Evolutionary conservation across 1,284 basidiomycete species (phyloP).

Genomic region (Agroathelia rolfsii): DNA sequence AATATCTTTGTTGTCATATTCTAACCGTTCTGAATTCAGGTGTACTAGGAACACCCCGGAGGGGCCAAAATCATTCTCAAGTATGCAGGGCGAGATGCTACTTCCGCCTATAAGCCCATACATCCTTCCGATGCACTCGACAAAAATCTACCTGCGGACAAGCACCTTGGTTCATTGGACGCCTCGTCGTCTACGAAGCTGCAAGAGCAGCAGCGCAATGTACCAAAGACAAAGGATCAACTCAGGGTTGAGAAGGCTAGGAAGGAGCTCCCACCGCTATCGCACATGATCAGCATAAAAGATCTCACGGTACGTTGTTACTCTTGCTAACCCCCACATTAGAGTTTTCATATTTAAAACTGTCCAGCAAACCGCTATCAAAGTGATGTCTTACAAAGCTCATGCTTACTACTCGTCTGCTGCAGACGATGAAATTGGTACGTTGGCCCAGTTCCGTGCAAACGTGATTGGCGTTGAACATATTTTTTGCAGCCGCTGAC

Average conservation of each 20-base stretch:
- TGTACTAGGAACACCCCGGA: slow-evolving; percentile 39
- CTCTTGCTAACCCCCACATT: slow-evolving; percentile 1
- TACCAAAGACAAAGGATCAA: slow-evolving; percentile 60
- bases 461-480: no score
- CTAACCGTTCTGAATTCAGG: no score
- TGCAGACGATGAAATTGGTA: slow-evolving; percentile 75
- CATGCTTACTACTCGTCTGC: slow-evolving; percentile 78
- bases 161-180: slow-evolving; percentile 32
- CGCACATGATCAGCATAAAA: slow-evolving; percentile 57
- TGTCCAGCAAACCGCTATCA: slow-evolving; percentile 50
- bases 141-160: slow-evolving; percentile 26
- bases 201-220: slow-evolving; percentile 27
- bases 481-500: no score
- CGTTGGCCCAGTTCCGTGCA: slow-evolving; percentile 21
- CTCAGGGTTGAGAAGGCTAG: slow-evolving; percentile 53
- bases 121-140: slow-evolving; percentile 21
- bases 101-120: slow-evolving; percentile 21
- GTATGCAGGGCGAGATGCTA: slow-evolving; percentile 34
- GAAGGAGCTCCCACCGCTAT: slow-evolving; percentile 52
- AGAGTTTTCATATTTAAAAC: no score
- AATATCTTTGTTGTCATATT: slow-evolving; percentile 5
- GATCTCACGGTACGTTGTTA: slow-evolving; percentile 61
- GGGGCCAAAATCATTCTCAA: slow-evolving; percentile 32
- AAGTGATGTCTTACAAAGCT: slow-evolving; percentile 63
- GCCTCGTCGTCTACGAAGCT: slow-evolving; percentile 24